A percentile compares a stretch with the other conserved stretches of the same genome.
Conservation (phyloP, 2,329 filamentous ascomycete species). For the Scytalidium sp. region DNA sequence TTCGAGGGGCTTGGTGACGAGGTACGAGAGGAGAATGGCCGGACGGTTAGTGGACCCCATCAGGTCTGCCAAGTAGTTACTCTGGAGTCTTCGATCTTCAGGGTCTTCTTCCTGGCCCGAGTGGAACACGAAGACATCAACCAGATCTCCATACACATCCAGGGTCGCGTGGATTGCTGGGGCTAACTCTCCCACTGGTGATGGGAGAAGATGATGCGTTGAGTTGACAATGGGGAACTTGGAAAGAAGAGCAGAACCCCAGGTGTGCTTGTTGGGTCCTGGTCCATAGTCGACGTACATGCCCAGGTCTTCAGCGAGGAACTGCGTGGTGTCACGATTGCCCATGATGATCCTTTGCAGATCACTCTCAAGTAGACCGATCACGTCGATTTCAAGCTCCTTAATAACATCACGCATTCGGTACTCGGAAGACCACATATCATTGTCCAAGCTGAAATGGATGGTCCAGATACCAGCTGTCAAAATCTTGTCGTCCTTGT, state of each 20-base stretch:
- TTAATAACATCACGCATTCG: conserved; percentile 89
- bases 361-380: conserved; percentile 92
- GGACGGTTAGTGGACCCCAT: conserved; percentile 84
- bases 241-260: conserved; percentile 88
- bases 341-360: conserved; percentile 99
- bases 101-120: conserved; percentile 96
- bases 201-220: conserved; percentile 91
- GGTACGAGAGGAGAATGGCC: conserved; percentile 82
- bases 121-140: conserved; percentile 98
- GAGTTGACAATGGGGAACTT: conserved; percentile 98
- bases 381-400: conserved; percentile 94
- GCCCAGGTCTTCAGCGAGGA: conserved; percentile 89
- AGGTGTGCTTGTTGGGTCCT: conserved; percentile 98
- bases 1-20: conserved; percentile 84
- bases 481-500: conserved; percentile 79
- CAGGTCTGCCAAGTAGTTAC: conserved; percentile 77
- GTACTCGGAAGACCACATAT: conserved; percentile 97
- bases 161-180: conserved; percentile 97
- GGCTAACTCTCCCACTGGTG: conserved; percentile 89
- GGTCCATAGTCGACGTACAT: conserved; percentile 99
- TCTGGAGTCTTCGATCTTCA: conserved; percentile 85
- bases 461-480: conserved; percentile 99
- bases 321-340: conserved; percentile 94
- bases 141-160: conserved; percentile 82
- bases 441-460: conserved; percentile 95